phyloP scores from a whole-genome alignment of 805 yeast species.

The Saturnispora hagleri region DNA sequence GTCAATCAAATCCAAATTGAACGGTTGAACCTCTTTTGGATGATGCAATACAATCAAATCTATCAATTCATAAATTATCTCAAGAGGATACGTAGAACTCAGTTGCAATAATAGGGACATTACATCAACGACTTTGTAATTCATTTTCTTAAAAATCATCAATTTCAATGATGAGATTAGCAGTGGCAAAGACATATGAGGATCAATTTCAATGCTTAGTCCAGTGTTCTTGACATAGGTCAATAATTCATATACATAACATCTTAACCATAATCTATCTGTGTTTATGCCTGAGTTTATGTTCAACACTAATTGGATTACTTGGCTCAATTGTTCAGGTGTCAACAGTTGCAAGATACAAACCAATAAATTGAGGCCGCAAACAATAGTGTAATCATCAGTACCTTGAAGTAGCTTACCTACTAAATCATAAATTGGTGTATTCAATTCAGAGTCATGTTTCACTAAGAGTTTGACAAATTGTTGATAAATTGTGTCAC shows the following conservation, averaged over 20 bases:
- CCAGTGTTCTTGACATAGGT: conserved; percentile 4
- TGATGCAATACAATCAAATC: conserved; percentile 88
- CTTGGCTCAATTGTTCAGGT: not conserved
- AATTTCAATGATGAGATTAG: conserved; percentile 9
- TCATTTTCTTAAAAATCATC: conserved; percentile 1
- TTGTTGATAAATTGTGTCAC: conserved; percentile 6
- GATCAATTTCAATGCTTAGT: conserved; percentile 1
- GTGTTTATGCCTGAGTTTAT: not conserved
- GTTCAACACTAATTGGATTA: not conserved
- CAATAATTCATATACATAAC: conserved; percentile 10
- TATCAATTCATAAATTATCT: conserved; percentile 78
- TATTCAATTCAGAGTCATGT: conserved; percentile 1
- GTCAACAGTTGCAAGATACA: not conserved
- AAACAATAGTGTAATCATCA: conserved; percentile 1
- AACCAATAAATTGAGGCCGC: conserved; percentile 9
- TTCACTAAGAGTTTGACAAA: conserved; percentile 8
- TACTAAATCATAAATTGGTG: conserved; percentile 7
- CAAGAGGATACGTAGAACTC: conserved; percentile 72
- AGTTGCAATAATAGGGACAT: conserved; percentile 68
- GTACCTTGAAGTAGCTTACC: conserved; percentile 2
- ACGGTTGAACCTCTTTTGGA: conserved; percentile 81
- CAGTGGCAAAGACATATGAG: conserved; percentile 33
- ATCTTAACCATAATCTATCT: conserved; percentile 11
- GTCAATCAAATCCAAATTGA: conserved; percentile 59
- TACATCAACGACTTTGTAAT: conserved; percentile 25